phyloP scores from a whole-genome alignment of 371 early-diverging fungal species.

The Haplosporangium sp. region DNA sequence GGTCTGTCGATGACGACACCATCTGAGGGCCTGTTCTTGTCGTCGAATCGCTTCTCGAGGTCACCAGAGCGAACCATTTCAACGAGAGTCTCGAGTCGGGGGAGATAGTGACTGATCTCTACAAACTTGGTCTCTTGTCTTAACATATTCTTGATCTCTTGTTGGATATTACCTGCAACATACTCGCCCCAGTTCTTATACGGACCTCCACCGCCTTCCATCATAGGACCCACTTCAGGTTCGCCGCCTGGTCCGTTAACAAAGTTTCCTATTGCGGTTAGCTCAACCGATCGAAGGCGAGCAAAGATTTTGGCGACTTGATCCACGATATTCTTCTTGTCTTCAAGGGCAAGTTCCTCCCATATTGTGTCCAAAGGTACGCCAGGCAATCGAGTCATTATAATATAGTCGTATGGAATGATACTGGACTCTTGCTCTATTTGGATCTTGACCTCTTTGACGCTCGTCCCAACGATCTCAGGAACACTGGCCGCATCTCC shows the following conservation, averaged over 20 bases:
- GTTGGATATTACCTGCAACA: constrained; percentile 22
- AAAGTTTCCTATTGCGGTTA: constrained; percentile 36
- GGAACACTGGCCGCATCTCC: constrained; percentile 17
- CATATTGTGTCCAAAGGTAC: constrained; percentile 46
- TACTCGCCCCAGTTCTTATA: constrained; percentile 35
- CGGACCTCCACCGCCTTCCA: constrained; percentile 45
- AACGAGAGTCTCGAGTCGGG: constrained; percentile 27
- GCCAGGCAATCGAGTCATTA: constrained; percentile 45
- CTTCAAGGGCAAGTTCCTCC: constrained; percentile 19
- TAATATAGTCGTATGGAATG: constrained; percentile 38
- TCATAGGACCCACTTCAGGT: constrained; percentile 30
- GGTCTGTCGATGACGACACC: constrained; percentile 5
- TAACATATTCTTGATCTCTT: constrained; percentile 18
- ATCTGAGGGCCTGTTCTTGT: constrained; percentile 1
- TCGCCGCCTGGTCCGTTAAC: constrained; percentile 12
- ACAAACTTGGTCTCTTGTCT: constrained; percentile 1
- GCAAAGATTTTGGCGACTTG: constrained; percentile 37
- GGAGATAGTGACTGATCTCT: constrained; percentile 7
- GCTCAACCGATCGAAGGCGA: constrained; percentile 26
- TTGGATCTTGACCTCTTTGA: constrained; percentile 32
- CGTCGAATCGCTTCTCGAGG: constrained; percentile 24
- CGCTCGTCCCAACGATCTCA: constrained; percentile 35
- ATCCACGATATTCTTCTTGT: constrained; percentile 28
- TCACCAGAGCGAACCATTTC: constrained; percentile 25
- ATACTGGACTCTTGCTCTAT: constrained; percentile 8